Evolutionary conservation across 1,139 yeast genomes (phyloP), one percentile per base, ranked within the genome.

Genomic region (Yarrowia galli): DNA sequence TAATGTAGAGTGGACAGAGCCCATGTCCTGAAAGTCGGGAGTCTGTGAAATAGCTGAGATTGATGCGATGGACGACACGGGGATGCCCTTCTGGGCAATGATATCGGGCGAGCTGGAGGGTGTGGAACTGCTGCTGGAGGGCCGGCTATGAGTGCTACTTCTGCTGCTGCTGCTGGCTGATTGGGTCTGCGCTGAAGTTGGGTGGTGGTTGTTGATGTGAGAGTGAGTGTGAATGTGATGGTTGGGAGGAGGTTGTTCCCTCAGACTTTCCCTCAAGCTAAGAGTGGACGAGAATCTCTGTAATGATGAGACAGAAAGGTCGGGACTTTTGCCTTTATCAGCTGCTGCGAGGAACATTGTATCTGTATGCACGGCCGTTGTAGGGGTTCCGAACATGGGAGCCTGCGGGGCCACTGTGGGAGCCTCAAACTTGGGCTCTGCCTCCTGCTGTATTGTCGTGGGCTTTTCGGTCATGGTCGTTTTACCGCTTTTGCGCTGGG

Each of bases 21-120:
- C 64, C 64, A 58, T 58, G 15, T 54, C 61, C 36, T 54, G 61
- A 20, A 58, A 58, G 28, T 58, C 64, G 40, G 64, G 64, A 9
- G 64, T 58, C 22, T 58, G 51, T 1, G 64, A 58, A 32, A 58
- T 58, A 23, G 64, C 64, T 12, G 64, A 58, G 23, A 58, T 58
- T 6, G 64, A 58, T 6, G 64, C 64, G 64, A 58, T 58, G 22
- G 64, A 58, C 35, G 64, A 58, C 3, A 58, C 64, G 8, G 64
- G 64, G 16, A 58, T 58, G 35, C 64, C 64, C 25, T 58, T 58
- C 25, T 58, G 64, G 64, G 64, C 64, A 32, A 58, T 58, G 16
- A 58, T 58, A 20, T 58, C 64, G 2, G 64, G 64, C n/a, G 64
- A 58, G 42, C 51, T 43, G 13, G 64, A 58, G 15, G 64, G 51